Percentiles rank a stretch among this genome's conserved stretches.
These are phyloP conservation scores for Gyromitra esculenta DNA, from an alignment of 2,329 filamentous ascomycete species.

Conservation along the genomic window DNA sequence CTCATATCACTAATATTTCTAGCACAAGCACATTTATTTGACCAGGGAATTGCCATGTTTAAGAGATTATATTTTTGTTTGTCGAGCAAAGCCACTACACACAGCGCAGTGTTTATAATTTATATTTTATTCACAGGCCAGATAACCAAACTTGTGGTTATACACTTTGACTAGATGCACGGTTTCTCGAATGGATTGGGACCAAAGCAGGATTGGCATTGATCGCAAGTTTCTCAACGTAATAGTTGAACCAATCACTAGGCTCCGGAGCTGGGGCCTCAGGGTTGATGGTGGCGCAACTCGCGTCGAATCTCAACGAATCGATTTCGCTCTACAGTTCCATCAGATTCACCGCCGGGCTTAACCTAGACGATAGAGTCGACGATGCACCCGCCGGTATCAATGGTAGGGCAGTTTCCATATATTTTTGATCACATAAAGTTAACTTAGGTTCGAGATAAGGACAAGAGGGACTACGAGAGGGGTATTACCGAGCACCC, in stretches of 20 bases:
- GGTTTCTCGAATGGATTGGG: conserved; percentile 4
- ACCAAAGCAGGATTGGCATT: conserved; percentile 66
- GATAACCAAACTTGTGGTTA: conserved; percentile 16
- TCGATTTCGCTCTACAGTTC: conserved; percentile 62
- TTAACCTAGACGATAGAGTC: conserved; percentile 78
- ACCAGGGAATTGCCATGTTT: background rate
- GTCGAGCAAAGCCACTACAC: background rate
- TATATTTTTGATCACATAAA: conserved; percentile 65
- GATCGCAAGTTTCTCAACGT: conserved; percentile 68
- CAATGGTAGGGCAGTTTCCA: conserved; percentile 70
- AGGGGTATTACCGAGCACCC: conserved; percentile 23
- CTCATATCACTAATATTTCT: background rate
- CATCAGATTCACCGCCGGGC: conserved; percentile 69
- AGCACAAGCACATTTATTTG: background rate
- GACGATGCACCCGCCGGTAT: conserved; percentile 68
- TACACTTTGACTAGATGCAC: background rate
- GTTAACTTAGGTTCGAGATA: background rate
- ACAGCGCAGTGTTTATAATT: conserved; percentile 2
- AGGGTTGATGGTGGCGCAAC: conserved; percentile 67
- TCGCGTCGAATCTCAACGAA: conserved; percentile 66
- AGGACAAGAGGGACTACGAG: background rate
- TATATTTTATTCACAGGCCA: conserved; percentile 14
- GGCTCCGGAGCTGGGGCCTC: conserved; percentile 75
- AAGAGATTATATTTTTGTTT: background rate
- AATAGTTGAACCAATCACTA: conserved; percentile 73